phyloP scores from a whole-genome alignment of 441 rosid genomes.

The Eruca vesicaria region DNA sequence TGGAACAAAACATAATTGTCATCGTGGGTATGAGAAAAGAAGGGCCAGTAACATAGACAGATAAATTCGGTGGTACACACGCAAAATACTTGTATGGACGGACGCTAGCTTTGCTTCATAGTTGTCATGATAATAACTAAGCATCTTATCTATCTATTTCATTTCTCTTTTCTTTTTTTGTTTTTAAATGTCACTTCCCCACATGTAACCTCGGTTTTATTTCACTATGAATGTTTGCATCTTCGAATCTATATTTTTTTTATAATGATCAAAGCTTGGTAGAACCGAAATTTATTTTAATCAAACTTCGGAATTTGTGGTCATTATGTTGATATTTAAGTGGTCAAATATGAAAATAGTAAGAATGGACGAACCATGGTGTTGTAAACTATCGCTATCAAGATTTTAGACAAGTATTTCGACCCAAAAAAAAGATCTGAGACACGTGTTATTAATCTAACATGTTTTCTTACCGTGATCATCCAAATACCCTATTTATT shows the following conservation, averaged over 20 bases:
- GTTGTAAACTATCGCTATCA: background rate
- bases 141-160: conserved; percentile 33
- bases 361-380: conserved; percentile 9
- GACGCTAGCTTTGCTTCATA: conserved; percentile 28
- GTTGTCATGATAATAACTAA: conserved; percentile 28
- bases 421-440: too few species aligned
- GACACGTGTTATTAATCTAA: background rate
- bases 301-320: background rate
- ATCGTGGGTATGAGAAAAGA: background rate
- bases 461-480: background rate
- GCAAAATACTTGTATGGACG: conserved; percentile 29
- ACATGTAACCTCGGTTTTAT: conserved; percentile 27
- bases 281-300: background rate
- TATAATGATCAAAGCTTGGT: background rate
- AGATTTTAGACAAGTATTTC: too few species aligned
- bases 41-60: conserved; percentile 21
- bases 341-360: background rate
- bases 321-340: background rate
- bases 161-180: conserved; percentile 19
- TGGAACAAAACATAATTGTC: background rate
- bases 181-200: conserved; percentile 34
- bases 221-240: conserved; percentile 29
- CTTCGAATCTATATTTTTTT: conserved; percentile 12
- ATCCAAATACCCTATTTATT: background rate
- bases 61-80: conserved; percentile 38